Percentiles rank a stretch among this genome's conserved stretches.
Conservation (phyloP, 1,284 basidiomycete species). For the Crepidotus sp. region DNA sequence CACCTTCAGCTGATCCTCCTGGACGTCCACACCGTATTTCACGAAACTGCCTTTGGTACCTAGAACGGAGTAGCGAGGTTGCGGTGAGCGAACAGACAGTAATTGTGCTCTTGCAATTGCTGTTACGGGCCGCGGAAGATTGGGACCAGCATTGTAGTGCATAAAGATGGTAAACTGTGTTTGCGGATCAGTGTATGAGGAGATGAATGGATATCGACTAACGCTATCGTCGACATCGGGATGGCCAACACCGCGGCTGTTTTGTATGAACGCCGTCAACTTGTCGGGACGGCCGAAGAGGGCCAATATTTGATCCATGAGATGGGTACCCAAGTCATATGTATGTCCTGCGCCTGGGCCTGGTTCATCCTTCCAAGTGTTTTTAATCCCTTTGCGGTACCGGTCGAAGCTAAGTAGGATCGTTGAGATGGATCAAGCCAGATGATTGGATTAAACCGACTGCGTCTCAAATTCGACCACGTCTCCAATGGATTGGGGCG, state of each 20-base stretch:
- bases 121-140: slow-evolving; percentile 49
- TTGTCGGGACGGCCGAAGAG: slow-evolving; percentile 70
- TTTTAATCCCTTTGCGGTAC: slow-evolving; percentile 56
- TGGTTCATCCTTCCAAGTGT: slow-evolving; percentile 63
- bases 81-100: slow-evolving; percentile 55
- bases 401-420: slow-evolving; percentile 56
- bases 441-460: slow-evolving; percentile 30
- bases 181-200: slow-evolving; percentile 1
- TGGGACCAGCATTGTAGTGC: slow-evolving; percentile 40
- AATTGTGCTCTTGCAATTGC: slow-evolving; percentile 63
- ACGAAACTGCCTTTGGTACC: slow-evolving; percentile 65
- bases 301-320: slow-evolving; percentile 70
- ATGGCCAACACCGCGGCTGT: slow-evolving; percentile 55
- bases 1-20: slow-evolving; percentile 62
- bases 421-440: not conserved
- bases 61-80: slow-evolving; percentile 62
- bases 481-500: slow-evolving; percentile 49
- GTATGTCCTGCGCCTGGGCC: slow-evolving; percentile 46
- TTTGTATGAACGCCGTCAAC: slow-evolving; percentile 64
- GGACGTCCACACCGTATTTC: slow-evolving; percentile 73
- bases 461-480: slow-evolving; percentile 71
- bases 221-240: slow-evolving; percentile 63
- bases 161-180: slow-evolving; percentile 59
- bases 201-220: slow-evolving; percentile 25
- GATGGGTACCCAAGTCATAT: slow-evolving; percentile 60